Conservation (phyloP, 164 flowering plant species). For the Tetracentron sinense region DNA sequence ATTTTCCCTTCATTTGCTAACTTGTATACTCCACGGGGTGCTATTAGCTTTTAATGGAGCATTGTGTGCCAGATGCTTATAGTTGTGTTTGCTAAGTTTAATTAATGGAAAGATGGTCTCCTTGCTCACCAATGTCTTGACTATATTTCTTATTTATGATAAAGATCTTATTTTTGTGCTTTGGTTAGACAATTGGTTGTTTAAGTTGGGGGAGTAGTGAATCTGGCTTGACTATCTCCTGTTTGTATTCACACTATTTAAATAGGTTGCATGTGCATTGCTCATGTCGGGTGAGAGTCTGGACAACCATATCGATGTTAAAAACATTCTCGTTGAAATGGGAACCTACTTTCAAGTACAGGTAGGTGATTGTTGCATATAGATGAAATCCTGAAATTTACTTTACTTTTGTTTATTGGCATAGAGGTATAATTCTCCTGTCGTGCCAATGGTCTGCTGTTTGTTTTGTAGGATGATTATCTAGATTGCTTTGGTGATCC, state of each 20-base stretch:
- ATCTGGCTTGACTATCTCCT: not conserved
- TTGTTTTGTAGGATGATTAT: conserved; percentile 71
- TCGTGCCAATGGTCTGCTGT: not conserved
- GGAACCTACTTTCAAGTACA: conserved; percentile 98
- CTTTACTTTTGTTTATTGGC: not conserved
- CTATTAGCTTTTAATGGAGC: too few relatives aligned
- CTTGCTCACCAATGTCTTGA: too few relatives aligned
- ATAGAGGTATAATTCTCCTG: too few relatives aligned
- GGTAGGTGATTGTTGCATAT: conserved; percentile 36
- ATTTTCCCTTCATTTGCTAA: too few relatives aligned
- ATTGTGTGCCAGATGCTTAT: too few relatives aligned
- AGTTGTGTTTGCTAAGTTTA: too few relatives aligned
- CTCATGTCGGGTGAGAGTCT: conserved; percentile 80
- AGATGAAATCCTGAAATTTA: not conserved
- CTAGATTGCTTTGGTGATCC: conserved; percentile 92
- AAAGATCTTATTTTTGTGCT: too few relatives aligned
- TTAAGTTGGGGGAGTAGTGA: too few relatives aligned
- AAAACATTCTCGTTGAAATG: conserved; percentile 85
- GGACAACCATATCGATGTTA: conserved; percentile 69
- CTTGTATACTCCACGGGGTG: too few relatives aligned
- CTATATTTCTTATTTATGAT: not conserved
- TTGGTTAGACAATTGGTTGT: too few relatives aligned
- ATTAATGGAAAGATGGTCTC: too few relatives aligned
- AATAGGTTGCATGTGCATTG: conserved; percentile 95
- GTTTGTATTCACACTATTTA: not conserved